Percentiles rank a stretch among this genome's conserved stretches.
These are phyloP conservation scores for Raffaelea arxii DNA, from an alignment of 2,329 filamentous ascomycete genomes.

Conservation along the genomic window DNA sequence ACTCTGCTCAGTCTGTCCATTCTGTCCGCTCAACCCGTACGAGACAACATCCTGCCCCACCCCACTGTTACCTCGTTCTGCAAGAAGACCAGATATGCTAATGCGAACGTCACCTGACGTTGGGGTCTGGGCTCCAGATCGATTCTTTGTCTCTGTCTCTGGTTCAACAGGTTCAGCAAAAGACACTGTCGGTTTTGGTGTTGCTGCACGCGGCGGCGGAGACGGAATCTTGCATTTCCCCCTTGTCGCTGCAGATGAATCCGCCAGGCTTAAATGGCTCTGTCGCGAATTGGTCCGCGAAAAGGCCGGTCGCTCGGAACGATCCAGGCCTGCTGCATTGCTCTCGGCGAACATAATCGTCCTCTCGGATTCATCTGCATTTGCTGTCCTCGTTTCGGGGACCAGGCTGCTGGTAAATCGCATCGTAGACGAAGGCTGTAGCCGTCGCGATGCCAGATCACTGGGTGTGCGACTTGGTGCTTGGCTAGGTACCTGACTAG, in stretches of 20 bases:
- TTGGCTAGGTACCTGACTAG: neutral
- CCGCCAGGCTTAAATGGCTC: slow-evolving; percentile 19
- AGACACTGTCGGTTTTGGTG: too few relatives aligned
- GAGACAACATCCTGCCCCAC: too few relatives aligned
- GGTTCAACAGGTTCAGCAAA: too few relatives aligned
- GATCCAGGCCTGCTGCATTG: slow-evolving; percentile 11
- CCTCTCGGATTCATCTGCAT: slow-evolving; percentile 55
- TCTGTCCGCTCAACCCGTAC: neutral
- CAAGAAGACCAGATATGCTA: slow-evolving; percentile 34
- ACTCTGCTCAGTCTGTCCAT: too few relatives aligned
- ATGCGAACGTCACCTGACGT: slow-evolving; percentile 24
- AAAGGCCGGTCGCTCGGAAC: slow-evolving; percentile 26
- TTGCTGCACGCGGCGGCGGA: too few relatives aligned
- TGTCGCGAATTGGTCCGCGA: slow-evolving; percentile 40
- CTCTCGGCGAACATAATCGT: slow-evolving; percentile 65
- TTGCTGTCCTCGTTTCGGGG: slow-evolving; percentile 57
- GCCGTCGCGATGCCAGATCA: neutral
- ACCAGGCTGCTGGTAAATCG: slow-evolving; percentile 66
- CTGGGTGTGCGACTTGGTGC: too few relatives aligned
- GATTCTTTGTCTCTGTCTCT: too few relatives aligned
- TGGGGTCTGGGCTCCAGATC: too few relatives aligned
- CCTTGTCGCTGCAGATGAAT: slow-evolving; percentile 35
- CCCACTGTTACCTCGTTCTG: slow-evolving; percentile 27
- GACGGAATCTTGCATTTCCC: slow-evolving; percentile 22
- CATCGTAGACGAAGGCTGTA: slow-evolving; percentile 30